These are phyloP conservation scores for Beauveria caledonica DNA, from an alignment of 2,329 filamentous ascomycete species.

Conservation along the genomic window DNA sequence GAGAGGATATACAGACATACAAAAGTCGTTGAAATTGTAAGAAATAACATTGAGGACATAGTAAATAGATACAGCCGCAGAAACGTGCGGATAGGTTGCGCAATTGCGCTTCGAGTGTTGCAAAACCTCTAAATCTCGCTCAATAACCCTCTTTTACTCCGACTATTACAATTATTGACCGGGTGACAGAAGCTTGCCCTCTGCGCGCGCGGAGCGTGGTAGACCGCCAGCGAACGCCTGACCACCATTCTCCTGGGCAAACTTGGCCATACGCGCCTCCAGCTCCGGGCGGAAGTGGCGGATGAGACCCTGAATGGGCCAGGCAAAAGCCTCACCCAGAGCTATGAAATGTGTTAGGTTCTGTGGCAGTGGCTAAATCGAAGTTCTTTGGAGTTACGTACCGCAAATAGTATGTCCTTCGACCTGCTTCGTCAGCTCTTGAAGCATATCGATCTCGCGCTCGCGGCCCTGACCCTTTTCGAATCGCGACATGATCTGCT, in stretches of 20 bases:
- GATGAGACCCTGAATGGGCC: constrained; percentile 97
- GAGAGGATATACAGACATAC: neutral
- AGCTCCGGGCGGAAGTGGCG: constrained; percentile 96
- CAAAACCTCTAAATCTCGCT: constrained; percentile 3
- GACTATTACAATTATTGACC: constrained; percentile 59
- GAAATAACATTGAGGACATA: constrained; percentile 11
- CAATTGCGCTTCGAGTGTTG: constrained; percentile 3
- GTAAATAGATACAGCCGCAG: constrained; percentile 15
- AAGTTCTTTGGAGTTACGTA: constrained; percentile 33
- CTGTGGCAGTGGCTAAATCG: neutral
- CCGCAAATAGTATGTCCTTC: constrained; percentile 98
- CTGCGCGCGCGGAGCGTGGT: constrained; percentile 62
- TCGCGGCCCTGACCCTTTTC: constrained; percentile 82
- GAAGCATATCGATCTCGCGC: constrained; percentile 98
- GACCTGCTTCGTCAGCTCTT: constrained; percentile 98
- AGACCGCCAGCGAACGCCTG: constrained; percentile 79
- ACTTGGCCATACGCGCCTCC: constrained; percentile 81
- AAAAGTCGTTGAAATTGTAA: neutral
- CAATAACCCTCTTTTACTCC: constrained; percentile 12
- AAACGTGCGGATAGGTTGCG: constrained; percentile 9
- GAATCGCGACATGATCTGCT: constrained; percentile 97
- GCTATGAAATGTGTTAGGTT: constrained; percentile 40
- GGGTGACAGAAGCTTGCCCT: constrained; percentile 79
- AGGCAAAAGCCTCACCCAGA: constrained; percentile 94
- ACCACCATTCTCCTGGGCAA: constrained; percentile 64